Evolutionary conservation across 176 grass and related monocot genomes (phyloP).

Genomic region (Puya raimondii): DNA sequence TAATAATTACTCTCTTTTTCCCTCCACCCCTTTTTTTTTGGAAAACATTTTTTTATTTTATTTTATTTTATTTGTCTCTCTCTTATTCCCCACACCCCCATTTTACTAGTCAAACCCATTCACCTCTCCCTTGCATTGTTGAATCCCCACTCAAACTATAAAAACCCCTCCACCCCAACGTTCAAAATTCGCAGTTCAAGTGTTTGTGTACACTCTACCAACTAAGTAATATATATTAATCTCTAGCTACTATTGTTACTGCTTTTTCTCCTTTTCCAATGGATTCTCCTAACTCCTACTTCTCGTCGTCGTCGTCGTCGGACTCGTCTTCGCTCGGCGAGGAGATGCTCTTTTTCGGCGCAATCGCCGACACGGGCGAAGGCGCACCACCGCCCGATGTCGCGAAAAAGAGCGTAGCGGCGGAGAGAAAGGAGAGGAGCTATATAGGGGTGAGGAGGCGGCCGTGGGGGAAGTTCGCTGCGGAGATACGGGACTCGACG

Average conservation of each 20-base stretch:
- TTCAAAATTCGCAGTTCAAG: background rate
- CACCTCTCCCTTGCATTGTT: background rate
- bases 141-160: background rate
- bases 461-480: constrained; percentile 87
- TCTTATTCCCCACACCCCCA: background rate
- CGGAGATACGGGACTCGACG: constrained; percentile 81
- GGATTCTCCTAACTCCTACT: background rate
- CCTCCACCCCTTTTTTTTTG: background rate
- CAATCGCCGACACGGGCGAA: background rate
- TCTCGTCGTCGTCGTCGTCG: background rate
- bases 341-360: constrained; percentile 28
- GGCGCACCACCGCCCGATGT: background rate
- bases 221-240: too few species aligned
- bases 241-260: too few species aligned
- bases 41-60: too few species aligned
- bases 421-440: constrained; percentile 8
- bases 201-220: too few species aligned
- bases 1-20: background rate
- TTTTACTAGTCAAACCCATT: background rate
- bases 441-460: constrained; percentile 81
- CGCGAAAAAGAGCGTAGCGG: background rate
- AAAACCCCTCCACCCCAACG: background rate
- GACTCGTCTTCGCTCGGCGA: background rate
- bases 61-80: too few species aligned
- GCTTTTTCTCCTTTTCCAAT: background rate